A percentile compares a stretch with the other conserved stretches of the same genome.
These are phyloP conservation scores for Niebla homalea DNA, from an alignment of 495 filamentous ascomycete species.

Conservation along the genomic window DNA sequence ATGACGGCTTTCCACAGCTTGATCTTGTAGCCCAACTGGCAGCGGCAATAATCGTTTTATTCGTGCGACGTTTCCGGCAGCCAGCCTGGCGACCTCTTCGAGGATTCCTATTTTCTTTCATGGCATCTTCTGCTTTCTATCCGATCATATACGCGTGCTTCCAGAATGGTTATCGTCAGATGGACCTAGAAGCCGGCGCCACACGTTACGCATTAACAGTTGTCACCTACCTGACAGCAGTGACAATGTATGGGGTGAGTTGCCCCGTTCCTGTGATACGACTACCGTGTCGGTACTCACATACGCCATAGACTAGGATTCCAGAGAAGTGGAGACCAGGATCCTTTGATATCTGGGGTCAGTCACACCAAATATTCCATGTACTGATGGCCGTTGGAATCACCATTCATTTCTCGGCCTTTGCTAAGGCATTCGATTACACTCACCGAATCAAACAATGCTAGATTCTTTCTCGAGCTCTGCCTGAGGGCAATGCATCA, in stretches of 20 bases:
- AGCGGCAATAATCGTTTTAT: conserved; percentile 7
- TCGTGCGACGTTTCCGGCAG: conserved; percentile 1
- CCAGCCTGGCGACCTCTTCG: conserved; percentile 6
- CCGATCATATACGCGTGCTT: conserved; percentile 8
- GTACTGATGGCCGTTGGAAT: conserved; percentile 37
- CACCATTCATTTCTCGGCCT: conserved; percentile 8
- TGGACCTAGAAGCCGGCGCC: conserved; percentile 6
- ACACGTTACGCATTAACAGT: conserved; percentile 19
- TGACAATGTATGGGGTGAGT: conserved; percentile 6
- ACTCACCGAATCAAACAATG: conserved; percentile 5
- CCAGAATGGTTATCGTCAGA: conserved; percentile 1
- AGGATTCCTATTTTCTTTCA: conserved; percentile 7
- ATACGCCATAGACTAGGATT: conserved; percentile 18
- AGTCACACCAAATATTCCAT: conserved; percentile 74
- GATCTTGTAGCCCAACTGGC: conserved; percentile 12
- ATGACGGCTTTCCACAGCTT: conserved; percentile 25
- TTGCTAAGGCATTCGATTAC: conserved; percentile 10
- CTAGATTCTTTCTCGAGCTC: background rate
- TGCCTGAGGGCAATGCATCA: too few relatives aligned
- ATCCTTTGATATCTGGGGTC: conserved; percentile 61
- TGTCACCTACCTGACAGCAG: conserved; percentile 4
- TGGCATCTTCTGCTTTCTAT: conserved; percentile 12
- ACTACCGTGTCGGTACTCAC: background rate
- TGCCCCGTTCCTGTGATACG: background rate
- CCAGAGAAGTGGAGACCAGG: conserved; percentile 28